Evolutionary conservation across 148 eudicot species (phyloP).

Genomic region (Rhododendron williamsianum): DNA sequence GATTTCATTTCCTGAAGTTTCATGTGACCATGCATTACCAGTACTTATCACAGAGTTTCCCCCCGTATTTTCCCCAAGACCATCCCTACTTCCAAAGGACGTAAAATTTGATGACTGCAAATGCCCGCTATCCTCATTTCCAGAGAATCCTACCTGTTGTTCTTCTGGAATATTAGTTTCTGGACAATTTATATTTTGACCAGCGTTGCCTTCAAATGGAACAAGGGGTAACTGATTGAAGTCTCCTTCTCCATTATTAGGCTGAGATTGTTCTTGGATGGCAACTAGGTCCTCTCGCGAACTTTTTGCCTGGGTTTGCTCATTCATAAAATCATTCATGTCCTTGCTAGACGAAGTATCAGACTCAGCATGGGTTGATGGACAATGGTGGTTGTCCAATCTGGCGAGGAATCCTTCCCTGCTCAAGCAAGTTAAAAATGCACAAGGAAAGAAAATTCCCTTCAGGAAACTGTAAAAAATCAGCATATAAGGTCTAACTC

Average conservation of each 20-base stretch:
- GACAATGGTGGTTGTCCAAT: slow-evolving; percentile 39
- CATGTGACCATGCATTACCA: slow-evolving; percentile 18
- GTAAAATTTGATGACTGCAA: slow-evolving; percentile 11
- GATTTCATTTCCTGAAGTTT: slow-evolving; percentile 25
- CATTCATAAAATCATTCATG: slow-evolving; percentile 20
- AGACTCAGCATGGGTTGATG: slow-evolving; percentile 27
- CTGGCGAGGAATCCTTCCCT: slow-evolving; percentile 87
- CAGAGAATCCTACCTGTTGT: slow-evolving; percentile 16
- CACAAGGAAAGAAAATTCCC: neutral
- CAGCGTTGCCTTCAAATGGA: slow-evolving; percentile 12
- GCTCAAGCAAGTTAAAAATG: slow-evolving; percentile 15
- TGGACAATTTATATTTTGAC: slow-evolving; percentile 16
- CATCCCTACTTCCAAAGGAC: neutral
- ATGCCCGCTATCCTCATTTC: slow-evolving; percentile 18
- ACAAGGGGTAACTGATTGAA: slow-evolving; percentile 7
- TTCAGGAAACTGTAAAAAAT: neutral
- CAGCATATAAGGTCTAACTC: neutral
- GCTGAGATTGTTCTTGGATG: slow-evolving; percentile 27
- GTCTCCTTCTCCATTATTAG: slow-evolving; percentile 22
- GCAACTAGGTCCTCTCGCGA: slow-evolving; percentile 26
- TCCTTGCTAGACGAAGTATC: slow-evolving; percentile 35
- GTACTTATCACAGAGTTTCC: slow-evolving; percentile 6
- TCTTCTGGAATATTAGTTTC: slow-evolving; percentile 27
- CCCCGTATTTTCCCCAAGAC: slow-evolving; percentile 8
- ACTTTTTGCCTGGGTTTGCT: slow-evolving; percentile 28